These are phyloP conservation scores for Begonia fuchsioides DNA, from an alignment of 306 rosid genomes.

Conservation along the genomic window DNA sequence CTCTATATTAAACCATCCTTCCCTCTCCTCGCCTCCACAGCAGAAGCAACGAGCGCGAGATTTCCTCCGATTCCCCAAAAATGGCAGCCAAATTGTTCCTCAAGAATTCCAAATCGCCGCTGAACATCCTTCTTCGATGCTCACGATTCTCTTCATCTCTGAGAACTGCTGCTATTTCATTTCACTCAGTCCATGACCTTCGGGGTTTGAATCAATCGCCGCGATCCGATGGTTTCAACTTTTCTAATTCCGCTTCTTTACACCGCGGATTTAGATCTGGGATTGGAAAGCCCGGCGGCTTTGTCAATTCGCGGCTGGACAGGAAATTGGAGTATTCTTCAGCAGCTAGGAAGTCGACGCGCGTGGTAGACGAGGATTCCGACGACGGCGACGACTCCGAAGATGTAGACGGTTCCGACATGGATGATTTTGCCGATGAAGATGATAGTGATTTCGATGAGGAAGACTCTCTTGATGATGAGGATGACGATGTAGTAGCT, in stretches of 20 bases:
- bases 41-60: background rate
- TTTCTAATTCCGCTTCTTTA: background rate
- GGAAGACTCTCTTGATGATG: background rate
- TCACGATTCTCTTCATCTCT: background rate
- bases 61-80: background rate
- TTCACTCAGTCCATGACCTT: conserved; percentile 1
- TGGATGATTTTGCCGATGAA: background rate
- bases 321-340: background rate
- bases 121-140: conserved; percentile 12
- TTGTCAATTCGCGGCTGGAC: background rate
- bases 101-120: conserved; percentile 13
- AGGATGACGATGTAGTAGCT: background rate
- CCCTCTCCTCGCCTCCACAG: background rate
- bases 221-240: conserved; percentile 2
- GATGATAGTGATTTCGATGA: background rate
- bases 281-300: background rate
- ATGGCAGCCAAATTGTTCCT: conserved; percentile 23
- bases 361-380: background rate
- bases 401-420: conserved; percentile 1
- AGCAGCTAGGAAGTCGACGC: conserved; percentile 1
- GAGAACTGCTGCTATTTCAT: conserved; percentile 1
- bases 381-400: background rate
- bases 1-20: background rate
- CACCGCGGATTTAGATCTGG: background rate
- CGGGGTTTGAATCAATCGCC: background rate